Percentiles rank a stretch among this genome's conserved stretches.
Evolutionary conservation across 2,329 filamentous ascomycete species (phyloP).

Genomic region (Fusarium torulosum): DNA sequence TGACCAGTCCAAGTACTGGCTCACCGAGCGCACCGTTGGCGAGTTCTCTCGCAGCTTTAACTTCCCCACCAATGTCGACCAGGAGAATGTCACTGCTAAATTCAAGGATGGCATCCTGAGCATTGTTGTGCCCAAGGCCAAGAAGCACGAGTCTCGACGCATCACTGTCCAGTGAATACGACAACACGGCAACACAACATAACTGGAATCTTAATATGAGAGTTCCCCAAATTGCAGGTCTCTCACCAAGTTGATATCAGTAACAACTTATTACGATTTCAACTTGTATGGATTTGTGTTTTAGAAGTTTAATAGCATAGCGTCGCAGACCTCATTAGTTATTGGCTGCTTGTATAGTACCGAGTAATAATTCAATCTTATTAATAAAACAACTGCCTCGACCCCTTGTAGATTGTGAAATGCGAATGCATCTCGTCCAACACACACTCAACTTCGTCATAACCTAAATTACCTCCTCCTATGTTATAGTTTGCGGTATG

Average conservation of each 20-base stretch:
- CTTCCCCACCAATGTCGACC: conserved; percentile 74
- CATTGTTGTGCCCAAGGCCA: conserved; percentile 74
- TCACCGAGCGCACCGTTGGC: conserved; percentile 74
- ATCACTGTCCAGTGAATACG: conserved; percentile 64
- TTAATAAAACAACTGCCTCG: neutral
- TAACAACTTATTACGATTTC: conserved; percentile 13
- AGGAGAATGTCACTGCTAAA: conserved; percentile 69
- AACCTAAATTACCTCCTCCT: no score
- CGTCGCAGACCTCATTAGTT: conserved; percentile 17
- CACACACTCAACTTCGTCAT: no score
- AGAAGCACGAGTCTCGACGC: conserved; percentile 68
- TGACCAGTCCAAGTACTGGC: conserved; percentile 75
- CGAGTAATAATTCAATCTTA: conserved; percentile 25
- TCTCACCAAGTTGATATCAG: neutral
- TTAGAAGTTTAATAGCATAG: conserved; percentile 28
- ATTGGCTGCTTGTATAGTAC: conserved; percentile 43
- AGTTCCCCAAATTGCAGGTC: neutral
- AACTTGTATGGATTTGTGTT: conserved; percentile 39
- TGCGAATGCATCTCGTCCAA: neutral
- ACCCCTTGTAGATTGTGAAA: neutral
- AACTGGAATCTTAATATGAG: neutral
- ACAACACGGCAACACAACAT: neutral
- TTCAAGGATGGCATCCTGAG: conserved; percentile 75
- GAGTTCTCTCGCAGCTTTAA: conserved; percentile 76
- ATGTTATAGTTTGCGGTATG: no score